These are phyloP conservation scores for Platanthera guangdongensis DNA, from an alignment of 106 monocot species.

Conservation along the genomic window DNA sequence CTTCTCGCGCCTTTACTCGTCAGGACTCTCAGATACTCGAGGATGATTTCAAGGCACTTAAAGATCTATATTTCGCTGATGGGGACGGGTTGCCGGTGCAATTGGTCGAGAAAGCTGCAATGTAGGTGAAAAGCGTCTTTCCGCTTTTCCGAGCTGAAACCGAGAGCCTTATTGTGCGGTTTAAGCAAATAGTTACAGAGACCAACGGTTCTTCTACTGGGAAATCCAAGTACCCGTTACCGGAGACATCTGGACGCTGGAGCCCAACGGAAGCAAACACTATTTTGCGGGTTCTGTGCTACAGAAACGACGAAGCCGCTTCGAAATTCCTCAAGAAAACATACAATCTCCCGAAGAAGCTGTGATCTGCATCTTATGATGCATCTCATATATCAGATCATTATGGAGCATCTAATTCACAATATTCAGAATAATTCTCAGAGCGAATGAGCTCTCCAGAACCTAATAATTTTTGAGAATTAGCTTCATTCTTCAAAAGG, in stretches of 20 bases:
- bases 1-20: slow-evolving; percentile 39
- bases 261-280: slow-evolving; percentile 81
- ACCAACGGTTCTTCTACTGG: slow-evolving; percentile 19
- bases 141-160: slow-evolving; percentile 44
- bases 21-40: slow-evolving; percentile 53
- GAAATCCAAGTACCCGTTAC: slow-evolving; percentile 45
- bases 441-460: neutral
- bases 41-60: slow-evolving; percentile 55
- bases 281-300: slow-evolving; percentile 65
- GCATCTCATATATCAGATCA: neutral
- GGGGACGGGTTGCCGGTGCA: slow-evolving; percentile 67
- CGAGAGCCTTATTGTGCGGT: slow-evolving; percentile 43
- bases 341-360: slow-evolving; percentile 80
- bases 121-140: slow-evolving; percentile 40
- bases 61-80: slow-evolving; percentile 53
- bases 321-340: slow-evolving; percentile 89
- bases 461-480: neutral
- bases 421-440: neutral
- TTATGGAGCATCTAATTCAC: neutral
- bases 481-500: neutral
- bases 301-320: slow-evolving; percentile 73
- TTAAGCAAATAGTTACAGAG: slow-evolving; percentile 32
- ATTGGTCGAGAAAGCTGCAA: slow-evolving; percentile 57
- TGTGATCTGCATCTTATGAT: slow-evolving; percentile 21
- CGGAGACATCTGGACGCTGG: slow-evolving; percentile 73